Conservation (phyloP, 1,139 yeast genomes). For the Hanseniaspora sp. region DNA sequence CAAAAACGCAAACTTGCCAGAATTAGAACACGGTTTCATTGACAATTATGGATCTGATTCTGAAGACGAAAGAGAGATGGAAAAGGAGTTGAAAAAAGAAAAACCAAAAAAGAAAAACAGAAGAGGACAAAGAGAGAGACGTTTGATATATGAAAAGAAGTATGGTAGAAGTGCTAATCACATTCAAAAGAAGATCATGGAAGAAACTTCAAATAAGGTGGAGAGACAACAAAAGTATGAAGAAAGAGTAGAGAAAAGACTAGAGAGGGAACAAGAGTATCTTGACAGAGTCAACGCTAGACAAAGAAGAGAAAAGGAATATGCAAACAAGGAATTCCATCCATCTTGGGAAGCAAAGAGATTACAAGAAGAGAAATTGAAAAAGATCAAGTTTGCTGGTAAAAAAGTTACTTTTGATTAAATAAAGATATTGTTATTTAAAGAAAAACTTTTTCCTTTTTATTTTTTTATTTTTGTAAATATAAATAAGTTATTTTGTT, state of each 20-base stretch:
- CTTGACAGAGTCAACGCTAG: constrained; percentile 26
- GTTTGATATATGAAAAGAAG: constrained; percentile 88
- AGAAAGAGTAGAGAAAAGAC: constrained; percentile 59
- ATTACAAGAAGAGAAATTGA: constrained; percentile 53
- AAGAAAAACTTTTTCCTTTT: neutral
- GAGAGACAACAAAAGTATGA: constrained; percentile 56
- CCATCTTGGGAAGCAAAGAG: constrained; percentile 95
- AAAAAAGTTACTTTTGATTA: constrained; percentile 61
- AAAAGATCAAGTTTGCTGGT: constrained; percentile 64
- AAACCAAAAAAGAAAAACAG: constrained; percentile 67
- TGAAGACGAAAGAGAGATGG: constrained; percentile 26
- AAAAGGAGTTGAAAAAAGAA: constrained; percentile 40
- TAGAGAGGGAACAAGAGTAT: constrained; percentile 38
- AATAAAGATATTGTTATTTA: neutral
- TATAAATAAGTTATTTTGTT: neutral
- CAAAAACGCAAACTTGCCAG: constrained; percentile 39
- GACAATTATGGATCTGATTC: constrained; percentile 49
- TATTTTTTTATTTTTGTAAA: neutral
- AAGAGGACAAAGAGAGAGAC: constrained; percentile 94
- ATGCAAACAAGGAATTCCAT: constrained; percentile 40
- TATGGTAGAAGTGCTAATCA: constrained; percentile 81
- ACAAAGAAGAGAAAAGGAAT: constrained; percentile 31
- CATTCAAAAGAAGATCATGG: constrained; percentile 49
- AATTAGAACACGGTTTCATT: constrained; percentile 67
- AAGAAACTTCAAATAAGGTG: constrained; percentile 45